Conservation (phyloP, 345 rosid genomes). For the Durio zibethinus region DNA sequence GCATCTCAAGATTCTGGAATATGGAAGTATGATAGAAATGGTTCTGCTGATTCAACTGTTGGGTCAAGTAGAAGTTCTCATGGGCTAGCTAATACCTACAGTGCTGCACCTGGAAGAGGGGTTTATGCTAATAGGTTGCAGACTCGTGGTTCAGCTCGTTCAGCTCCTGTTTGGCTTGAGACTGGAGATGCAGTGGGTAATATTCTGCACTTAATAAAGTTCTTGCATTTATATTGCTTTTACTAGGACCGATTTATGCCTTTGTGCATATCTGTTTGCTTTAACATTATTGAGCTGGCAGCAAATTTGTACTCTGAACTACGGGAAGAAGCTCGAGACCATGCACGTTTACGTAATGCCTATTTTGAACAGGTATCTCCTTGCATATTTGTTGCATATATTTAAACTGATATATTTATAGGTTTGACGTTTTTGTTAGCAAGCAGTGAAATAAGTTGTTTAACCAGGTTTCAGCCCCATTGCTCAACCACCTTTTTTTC, state of each 20-base stretch:
- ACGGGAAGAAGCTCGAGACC: slow-evolving; percentile 94
- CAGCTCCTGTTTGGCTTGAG: slow-evolving; percentile 94
- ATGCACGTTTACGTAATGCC: slow-evolving; percentile 81
- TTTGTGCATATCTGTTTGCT: slow-evolving; percentile 28
- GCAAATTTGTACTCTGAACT: slow-evolving; percentile 79
- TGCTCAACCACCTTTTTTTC: not conserved
- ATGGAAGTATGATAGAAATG: slow-evolving; percentile 84
- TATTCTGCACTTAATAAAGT: slow-evolving; percentile 32
- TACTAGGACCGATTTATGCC: not conserved
- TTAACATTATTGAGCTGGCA: slow-evolving; percentile 58
- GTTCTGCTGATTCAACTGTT: slow-evolving; percentile 62
- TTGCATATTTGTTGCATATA: slow-evolving; percentile 1
- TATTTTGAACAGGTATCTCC: slow-evolving; percentile 81
- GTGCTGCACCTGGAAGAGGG: slow-evolving; percentile 62
- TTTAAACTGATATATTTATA: not conserved
- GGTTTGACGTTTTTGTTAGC: not conserved
- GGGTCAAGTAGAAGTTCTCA: slow-evolving; percentile 83
- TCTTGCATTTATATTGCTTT: slow-evolving; percentile 23
- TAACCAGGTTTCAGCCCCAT: not conserved
- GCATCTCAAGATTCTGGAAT: slow-evolving; percentile 76
- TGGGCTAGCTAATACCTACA: slow-evolving; percentile 49
- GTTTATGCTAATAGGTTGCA: slow-evolving; percentile 64
- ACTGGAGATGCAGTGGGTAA: slow-evolving; percentile 99
- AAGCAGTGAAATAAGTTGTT: not conserved
- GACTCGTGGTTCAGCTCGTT: slow-evolving; percentile 57